Percentiles rank a stretch among this genome's conserved stretches.
Evolutionary conservation across 306 rosid species (phyloP).

Genomic region (Luffa acutangula): DNA sequence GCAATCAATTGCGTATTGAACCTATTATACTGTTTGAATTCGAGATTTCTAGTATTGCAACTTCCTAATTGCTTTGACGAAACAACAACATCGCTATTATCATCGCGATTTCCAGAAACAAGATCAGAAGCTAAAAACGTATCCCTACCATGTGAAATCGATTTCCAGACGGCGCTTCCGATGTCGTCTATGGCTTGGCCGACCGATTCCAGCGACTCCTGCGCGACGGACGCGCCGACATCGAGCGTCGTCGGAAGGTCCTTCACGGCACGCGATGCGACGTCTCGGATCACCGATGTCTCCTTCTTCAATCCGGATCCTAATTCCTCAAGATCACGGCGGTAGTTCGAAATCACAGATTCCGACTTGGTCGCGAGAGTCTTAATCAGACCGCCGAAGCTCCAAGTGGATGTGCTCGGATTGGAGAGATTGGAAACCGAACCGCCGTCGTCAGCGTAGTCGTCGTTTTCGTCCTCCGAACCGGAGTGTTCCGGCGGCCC

Average conservation of each 20-base stretch:
- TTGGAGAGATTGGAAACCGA: not conserved
- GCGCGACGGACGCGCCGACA: conserved; percentile 81
- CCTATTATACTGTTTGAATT: conserved; percentile 62
- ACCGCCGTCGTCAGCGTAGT: not conserved
- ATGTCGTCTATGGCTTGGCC: conserved; percentile 95
- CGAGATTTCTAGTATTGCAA: conserved; percentile 28
- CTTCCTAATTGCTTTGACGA: conserved; percentile 18
- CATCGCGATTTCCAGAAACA: conserved; percentile 40
- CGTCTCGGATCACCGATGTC: conserved; percentile 71
- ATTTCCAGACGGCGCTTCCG: conserved; percentile 78
- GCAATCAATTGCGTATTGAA: conserved; percentile 54
- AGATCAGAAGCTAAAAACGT: conserved; percentile 31
- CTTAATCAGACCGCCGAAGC: conserved; percentile 65
- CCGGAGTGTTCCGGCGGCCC: not conserved
- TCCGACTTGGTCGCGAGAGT: conserved; percentile 72
- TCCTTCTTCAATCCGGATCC: conserved; percentile 63
- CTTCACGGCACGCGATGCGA: conserved; percentile 85
- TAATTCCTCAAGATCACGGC: conserved; percentile 79
- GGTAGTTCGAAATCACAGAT: conserved; percentile 53
- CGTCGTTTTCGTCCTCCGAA: not conserved
- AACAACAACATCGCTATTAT: not conserved
- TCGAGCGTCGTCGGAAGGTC: conserved; percentile 71
- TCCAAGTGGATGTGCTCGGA: conserved; percentile 34
- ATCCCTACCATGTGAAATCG: conserved; percentile 77
- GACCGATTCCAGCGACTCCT: conserved; percentile 84